Evolutionary conservation across 495 filamentous ascomycete genomes (phyloP).

Genomic region (Hyaloscypha bicolor): DNA sequence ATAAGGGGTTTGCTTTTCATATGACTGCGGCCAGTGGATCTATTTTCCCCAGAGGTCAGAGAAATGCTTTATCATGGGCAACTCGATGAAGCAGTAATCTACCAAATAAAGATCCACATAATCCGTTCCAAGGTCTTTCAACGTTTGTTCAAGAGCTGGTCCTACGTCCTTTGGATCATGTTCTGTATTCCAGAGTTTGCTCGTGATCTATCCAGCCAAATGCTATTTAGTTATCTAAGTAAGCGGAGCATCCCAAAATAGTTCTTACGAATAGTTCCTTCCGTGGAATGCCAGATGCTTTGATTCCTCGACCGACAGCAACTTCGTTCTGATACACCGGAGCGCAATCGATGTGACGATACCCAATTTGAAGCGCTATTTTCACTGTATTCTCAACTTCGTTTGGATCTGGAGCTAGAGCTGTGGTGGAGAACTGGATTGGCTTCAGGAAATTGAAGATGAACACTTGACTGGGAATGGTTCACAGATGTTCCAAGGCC

Average conservation of each 20-base stretch:
- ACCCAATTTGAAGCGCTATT: constrained; percentile 60
- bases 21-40: background rate
- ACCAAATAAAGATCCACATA: constrained; percentile 61
- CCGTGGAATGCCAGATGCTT: constrained; percentile 62
- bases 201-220: too few relatives aligned
- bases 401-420: constrained; percentile 51
- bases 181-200: too few relatives aligned
- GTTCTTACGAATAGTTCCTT: constrained; percentile 70
- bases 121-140: constrained; percentile 67
- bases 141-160: constrained; percentile 51
- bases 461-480: background rate
- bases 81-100: background rate
- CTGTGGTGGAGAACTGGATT: too few relatives aligned
- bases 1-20: too few relatives aligned
- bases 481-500: constrained; percentile 12
- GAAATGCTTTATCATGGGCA: background rate
- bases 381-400: constrained; percentile 53
- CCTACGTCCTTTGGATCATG: constrained; percentile 31
- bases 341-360: constrained; percentile 59
- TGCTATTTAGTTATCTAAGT: too few relatives aligned
- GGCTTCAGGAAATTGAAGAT: too few relatives aligned
- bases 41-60: background rate
- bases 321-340: constrained; percentile 60
- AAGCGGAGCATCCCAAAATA: too few relatives aligned
- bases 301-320: constrained; percentile 66